A percentile compares a stretch with the other conserved stretches of the same genome.
These are phyloP conservation scores for Aspergillus incahuasiensis DNA, from an alignment of 495 filamentous ascomycete species.

Conservation along the genomic window DNA sequence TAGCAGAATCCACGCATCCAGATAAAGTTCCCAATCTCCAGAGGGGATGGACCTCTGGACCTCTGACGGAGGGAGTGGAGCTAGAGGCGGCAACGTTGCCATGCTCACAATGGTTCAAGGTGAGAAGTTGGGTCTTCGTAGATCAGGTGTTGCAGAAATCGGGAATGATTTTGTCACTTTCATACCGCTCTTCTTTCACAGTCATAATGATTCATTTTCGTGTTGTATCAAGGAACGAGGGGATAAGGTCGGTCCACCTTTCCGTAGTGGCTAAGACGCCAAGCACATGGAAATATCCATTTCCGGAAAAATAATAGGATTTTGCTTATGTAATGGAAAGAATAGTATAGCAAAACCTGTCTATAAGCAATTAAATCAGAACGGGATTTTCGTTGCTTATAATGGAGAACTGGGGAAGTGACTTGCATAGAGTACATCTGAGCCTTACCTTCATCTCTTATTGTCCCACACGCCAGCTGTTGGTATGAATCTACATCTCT, in stretches of 20 bases:
- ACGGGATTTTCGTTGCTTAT: no score
- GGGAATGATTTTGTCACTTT: neutral
- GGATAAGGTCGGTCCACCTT: neutral
- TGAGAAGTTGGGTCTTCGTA: neutral
- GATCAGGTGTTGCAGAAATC: neutral
- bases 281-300: no score
- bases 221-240: neutral
- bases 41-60: conserved; percentile 61
- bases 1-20: conserved; percentile 72
- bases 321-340: neutral
- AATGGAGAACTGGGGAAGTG: no score
- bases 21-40: conserved; percentile 71
- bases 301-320: no score
- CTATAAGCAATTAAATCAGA: no score
- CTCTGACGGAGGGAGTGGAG: conserved; percentile 65
- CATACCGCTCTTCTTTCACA: neutral
- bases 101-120: conserved; percentile 16
- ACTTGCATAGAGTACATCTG: no score
- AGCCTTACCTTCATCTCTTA: no score
- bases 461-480: no score
- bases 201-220: conserved; percentile 1
- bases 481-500: neutral
- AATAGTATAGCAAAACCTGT: no score
- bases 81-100: conserved; percentile 61
- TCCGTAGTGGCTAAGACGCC: neutral